phyloP scores from a whole-genome alignment of 2,329 filamentous ascomycete genomes.

The Penicillium brevicompactum region DNA sequence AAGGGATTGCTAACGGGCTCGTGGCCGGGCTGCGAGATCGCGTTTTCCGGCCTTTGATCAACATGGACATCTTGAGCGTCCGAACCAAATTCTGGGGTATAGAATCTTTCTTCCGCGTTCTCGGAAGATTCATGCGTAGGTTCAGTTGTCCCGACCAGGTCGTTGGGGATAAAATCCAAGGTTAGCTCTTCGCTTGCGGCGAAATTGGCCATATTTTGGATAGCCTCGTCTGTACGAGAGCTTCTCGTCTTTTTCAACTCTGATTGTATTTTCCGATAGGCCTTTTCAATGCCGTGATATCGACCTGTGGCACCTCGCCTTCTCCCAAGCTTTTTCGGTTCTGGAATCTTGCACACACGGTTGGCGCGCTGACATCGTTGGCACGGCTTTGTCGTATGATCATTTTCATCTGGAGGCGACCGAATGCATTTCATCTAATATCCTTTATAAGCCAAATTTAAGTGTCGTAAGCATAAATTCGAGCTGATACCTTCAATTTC shows the following conservation, averaged over 20 bases:
- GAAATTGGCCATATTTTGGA: not conserved
- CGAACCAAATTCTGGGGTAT: not conserved
- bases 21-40: conserved; percentile 1
- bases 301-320: conserved; percentile 29
- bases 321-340: conserved; percentile 27
- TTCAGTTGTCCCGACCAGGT: not conserved
- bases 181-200: not conserved
- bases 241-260: conserved; percentile 24
- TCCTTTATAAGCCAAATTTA: not conserved
- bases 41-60: not conserved
- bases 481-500: conserved; percentile 17
- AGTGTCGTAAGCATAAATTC: not conserved
- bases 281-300: conserved; percentile 33
- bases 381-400: conserved; percentile 15
- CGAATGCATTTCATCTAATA: conserved; percentile 33
- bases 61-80: not conserved
- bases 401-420: not conserved
- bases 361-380: conserved; percentile 29
- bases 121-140: not conserved
- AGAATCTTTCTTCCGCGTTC: not conserved
- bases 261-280: conserved; percentile 27
- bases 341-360: conserved; percentile 26
- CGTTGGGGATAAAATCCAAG: not conserved
- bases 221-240: not conserved
- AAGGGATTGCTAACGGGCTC: conserved; percentile 33